Percentiles rank a stretch among this genome's conserved stretches.
phyloP scores from a whole-genome alignment of 2,329 filamentous ascomycete genomes.

The Pseudopithomyces chartarum region DNA sequence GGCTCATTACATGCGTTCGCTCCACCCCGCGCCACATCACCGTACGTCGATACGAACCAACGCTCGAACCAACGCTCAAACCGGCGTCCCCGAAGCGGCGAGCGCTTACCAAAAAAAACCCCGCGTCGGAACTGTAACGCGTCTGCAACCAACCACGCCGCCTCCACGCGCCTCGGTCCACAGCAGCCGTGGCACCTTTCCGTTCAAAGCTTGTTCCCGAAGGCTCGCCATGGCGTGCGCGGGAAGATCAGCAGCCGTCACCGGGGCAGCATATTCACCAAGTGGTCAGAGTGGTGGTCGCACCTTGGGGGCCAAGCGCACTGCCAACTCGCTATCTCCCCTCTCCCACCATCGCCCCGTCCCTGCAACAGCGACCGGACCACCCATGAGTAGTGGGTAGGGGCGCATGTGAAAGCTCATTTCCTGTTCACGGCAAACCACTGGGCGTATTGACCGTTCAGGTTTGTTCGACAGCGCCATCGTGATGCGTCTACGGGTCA shows the following conservation, averaged over 20 bases:
- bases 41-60: constrained; percentile 13
- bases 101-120: constrained; percentile 12
- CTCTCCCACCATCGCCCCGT: not conserved
- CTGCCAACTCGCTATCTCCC: not conserved
- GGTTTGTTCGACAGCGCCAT: not conserved
- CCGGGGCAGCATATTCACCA: not conserved
- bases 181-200: not conserved
- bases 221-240: constrained; percentile 6
- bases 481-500: not conserved
- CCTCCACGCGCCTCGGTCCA: constrained; percentile 12
- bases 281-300: not conserved
- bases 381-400: not conserved
- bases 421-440: not conserved
- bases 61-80: too few relatives aligned
- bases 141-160: not conserved
- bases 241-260: constrained; percentile 10
- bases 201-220: constrained; percentile 14
- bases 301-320: constrained; percentile 2
- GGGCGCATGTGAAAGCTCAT: constrained; percentile 1
- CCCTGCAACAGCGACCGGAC: not conserved
- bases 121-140: constrained; percentile 20
- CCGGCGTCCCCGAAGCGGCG: constrained; percentile 21
- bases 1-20: not conserved
- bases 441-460: not conserved
- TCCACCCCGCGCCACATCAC: not conserved